phyloP scores from a whole-genome alignment of 768 basidiomycete genomes.

The Kwoniella shandongensis region DNA sequence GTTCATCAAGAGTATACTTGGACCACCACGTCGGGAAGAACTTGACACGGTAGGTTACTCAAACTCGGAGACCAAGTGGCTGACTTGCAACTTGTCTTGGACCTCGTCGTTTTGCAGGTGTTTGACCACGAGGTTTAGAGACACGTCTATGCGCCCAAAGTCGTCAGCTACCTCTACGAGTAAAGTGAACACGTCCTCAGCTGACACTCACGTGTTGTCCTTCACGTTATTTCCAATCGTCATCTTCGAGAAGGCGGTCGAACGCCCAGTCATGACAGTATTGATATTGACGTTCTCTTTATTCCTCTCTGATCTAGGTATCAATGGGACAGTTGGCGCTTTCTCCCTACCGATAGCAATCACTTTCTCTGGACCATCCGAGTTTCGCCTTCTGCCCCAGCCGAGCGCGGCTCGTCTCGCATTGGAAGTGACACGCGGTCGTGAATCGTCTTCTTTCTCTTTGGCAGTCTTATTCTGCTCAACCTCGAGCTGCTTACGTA shows the following conservation, averaged over 20 bases:
- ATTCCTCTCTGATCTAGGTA: too few species aligned
- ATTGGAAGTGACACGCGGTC: conserved; percentile 31
- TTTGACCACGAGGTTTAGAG: background rate
- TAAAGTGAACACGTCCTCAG: too few species aligned
- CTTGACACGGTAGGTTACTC: too few species aligned
- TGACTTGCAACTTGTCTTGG: conserved; percentile 17
- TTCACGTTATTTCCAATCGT: too few species aligned
- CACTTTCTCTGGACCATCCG: conserved; percentile 31
- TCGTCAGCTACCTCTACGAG: background rate
- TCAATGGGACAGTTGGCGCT: conserved; percentile 1
- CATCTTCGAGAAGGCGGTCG: too few species aligned
- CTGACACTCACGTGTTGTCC: too few species aligned
- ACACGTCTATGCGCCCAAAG: too few species aligned
- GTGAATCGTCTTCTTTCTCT: conserved; percentile 9
- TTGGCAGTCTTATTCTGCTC: conserved; percentile 5
- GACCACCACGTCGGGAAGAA: too few species aligned
- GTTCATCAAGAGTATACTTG: too few species aligned
- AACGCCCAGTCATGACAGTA: too few species aligned
- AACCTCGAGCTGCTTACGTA: conserved; percentile 13
- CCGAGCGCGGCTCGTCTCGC: conserved; percentile 39
- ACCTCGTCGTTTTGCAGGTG: conserved; percentile 7
- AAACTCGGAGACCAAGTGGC: conserved; percentile 12
- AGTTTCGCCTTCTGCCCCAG: conserved; percentile 40
- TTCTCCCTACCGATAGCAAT: conserved; percentile 3
- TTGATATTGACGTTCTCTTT: too few species aligned